Evolutionary conservation across 495 filamentous ascomycete species (phyloP).

Genomic region (Sphaerosporella brunnea): DNA sequence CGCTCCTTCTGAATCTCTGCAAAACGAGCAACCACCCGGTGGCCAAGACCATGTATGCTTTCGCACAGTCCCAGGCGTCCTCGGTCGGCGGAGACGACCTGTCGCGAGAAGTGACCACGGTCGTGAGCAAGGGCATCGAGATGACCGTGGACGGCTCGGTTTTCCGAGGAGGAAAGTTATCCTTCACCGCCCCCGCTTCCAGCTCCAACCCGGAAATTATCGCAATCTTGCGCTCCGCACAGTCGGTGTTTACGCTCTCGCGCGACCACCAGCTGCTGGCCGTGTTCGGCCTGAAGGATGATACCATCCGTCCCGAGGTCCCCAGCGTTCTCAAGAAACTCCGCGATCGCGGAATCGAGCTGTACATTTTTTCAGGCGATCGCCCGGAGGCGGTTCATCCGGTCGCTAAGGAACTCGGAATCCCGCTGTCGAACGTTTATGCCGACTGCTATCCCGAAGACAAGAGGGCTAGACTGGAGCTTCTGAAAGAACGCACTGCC

Average conservation of each 20-base stretch:
- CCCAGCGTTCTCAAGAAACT: conserved; percentile 33
- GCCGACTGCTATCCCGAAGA: conserved; percentile 41
- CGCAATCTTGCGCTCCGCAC: conserved; percentile 30
- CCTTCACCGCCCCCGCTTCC: conserved; percentile 32
- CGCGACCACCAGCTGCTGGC: conserved; percentile 34
- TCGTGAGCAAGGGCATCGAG: conserved; percentile 39
- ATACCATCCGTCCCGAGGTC: conserved; percentile 42
- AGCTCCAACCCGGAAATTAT: conserved; percentile 30
- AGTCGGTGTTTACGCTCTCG: conserved; percentile 48
- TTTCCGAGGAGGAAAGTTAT: conserved; percentile 44
- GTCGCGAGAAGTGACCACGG: conserved; percentile 17
- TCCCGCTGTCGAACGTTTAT: conserved; percentile 32
- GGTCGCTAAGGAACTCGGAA: conserved; percentile 36
- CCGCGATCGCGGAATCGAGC: conserved; percentile 35
- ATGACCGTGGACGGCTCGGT: conserved; percentile 21
- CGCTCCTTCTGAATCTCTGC: conserved; percentile 32
- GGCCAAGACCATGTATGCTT: conserved; percentile 38
- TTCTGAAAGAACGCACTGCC: conserved; percentile 2
- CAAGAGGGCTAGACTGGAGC: conserved; percentile 45
- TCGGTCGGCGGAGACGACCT: conserved; percentile 13
- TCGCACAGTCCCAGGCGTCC: conserved; percentile 30
- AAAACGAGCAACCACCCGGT: conserved; percentile 47
- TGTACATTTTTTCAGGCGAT: conserved; percentile 56
- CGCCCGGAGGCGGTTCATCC: conserved; percentile 40
- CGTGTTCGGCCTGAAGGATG: conserved; percentile 40